Conservation (phyloP, 2,329 filamentous ascomycete species). For the Alternaria sp. region DNA sequence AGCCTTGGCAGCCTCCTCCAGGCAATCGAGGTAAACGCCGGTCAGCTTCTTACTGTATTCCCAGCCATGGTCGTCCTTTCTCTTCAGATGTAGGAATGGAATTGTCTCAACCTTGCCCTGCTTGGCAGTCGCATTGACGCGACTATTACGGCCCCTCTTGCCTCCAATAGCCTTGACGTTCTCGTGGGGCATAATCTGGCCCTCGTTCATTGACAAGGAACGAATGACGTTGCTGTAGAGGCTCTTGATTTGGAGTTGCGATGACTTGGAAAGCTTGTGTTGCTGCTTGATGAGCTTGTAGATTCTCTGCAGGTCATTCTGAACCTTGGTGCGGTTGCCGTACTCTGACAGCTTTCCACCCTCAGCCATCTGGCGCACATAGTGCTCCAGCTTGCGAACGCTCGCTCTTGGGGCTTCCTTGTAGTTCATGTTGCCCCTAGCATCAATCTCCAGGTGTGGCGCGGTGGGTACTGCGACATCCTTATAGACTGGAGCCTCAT, state of each 20-base stretch:
- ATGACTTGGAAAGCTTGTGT: conserved; percentile 95
- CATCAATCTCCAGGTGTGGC: conserved; percentile 90
- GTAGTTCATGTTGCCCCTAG: conserved; percentile 90
- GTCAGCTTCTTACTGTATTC: conserved; percentile 99
- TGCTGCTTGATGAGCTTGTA: conserved; percentile 99
- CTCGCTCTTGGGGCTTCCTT: conserved; percentile 85
- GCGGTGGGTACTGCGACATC: conserved; percentile 93
- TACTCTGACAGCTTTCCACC: conserved; percentile 99
- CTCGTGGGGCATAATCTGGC: conserved; percentile 92
- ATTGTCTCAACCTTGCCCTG: conserved; percentile 93
- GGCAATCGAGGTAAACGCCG: conserved; percentile 86
- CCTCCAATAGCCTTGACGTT: conserved; percentile 70
- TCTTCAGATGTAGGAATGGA: conserved; percentile 95
- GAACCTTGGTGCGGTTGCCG: conserved; percentile 96
- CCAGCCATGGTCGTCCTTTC: conserved; percentile 92
- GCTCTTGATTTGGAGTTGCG: conserved; percentile 94
- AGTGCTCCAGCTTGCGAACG: conserved; percentile 96
- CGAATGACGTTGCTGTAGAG: conserved; percentile 94
- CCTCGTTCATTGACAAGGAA: conserved; percentile 96
- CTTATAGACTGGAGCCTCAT: conserved; percentile 88
- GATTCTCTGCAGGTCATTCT: conserved; percentile 91
- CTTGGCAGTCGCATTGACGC: conserved; percentile 67
- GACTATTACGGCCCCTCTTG: conserved; percentile 65
- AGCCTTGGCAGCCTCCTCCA: conserved; percentile 85
- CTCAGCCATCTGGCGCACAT: conserved; percentile 97